Evolutionary conservation across 106 monocot species (phyloP).

Genomic region (Dendrobium nobile): DNA sequence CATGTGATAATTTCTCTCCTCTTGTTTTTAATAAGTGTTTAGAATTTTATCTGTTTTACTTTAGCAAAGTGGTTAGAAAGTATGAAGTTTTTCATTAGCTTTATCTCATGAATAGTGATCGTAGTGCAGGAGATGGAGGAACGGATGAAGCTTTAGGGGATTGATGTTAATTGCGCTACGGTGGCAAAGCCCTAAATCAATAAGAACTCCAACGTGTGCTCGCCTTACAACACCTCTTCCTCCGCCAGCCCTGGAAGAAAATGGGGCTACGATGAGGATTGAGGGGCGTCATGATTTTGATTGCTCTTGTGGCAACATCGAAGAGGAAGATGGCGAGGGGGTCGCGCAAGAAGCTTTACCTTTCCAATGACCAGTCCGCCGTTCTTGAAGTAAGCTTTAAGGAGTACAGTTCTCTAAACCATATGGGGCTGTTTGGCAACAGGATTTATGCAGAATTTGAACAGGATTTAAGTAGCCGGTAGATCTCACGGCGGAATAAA

Average conservation of each 20-base stretch:
- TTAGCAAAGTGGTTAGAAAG: too few relatives aligned
- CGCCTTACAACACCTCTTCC: constrained; percentile 15
- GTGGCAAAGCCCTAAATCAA: not conserved
- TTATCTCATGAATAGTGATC: not conserved
- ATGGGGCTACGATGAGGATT: constrained; percentile 6
- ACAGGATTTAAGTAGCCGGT: too few relatives aligned
- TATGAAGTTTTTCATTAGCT: too few relatives aligned
- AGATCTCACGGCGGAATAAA: too few relatives aligned
- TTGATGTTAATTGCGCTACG: constrained; percentile 14
- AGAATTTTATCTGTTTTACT: too few relatives aligned
- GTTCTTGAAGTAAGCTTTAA: constrained; percentile 76
- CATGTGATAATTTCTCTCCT: too few relatives aligned
- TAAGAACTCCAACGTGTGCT: not conserved
- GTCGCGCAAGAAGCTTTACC: constrained; percentile 68
- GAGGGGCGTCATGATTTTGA: not conserved
- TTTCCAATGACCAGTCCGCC: constrained; percentile 66
- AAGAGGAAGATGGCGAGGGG: constrained; percentile 52
- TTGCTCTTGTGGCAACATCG: constrained; percentile 18
- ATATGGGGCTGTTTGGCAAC: constrained; percentile 14
- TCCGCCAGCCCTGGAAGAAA: not conserved
- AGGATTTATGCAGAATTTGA: too few relatives aligned
- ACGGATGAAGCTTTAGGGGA: not conserved
- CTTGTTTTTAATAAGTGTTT: too few relatives aligned
- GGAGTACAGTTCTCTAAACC: constrained; percentile 71
- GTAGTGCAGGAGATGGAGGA: not conserved